A percentile compares a stretch with the other conserved stretches of the same genome.
Conservation (phyloP, 1,284 basidiomycete species). For the Vanrija pseudolonga region DNA sequence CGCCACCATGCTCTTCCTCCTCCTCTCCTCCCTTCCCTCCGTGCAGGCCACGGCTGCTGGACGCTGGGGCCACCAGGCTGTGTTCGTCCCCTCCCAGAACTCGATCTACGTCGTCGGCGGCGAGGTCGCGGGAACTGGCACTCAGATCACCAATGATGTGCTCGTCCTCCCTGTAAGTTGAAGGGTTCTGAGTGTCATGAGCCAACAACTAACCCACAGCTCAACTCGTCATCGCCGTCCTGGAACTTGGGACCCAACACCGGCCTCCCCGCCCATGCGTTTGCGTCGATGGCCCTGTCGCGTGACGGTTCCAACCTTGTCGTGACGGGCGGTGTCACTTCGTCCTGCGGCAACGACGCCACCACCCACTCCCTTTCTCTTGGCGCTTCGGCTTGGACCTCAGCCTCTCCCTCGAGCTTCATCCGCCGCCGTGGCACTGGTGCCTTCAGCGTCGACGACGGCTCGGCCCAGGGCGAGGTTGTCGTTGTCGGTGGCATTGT, state of each 20-base stretch:
- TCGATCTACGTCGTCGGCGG: constrained; percentile 48
- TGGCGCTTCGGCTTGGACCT: constrained; percentile 23
- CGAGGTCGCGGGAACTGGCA: constrained; percentile 28
- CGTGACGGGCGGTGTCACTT: constrained; percentile 44
- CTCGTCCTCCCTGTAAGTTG: constrained; percentile 40
- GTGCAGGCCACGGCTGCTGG: constrained; percentile 30
- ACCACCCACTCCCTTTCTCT: constrained; percentile 40
- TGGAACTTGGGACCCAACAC: constrained; percentile 34
- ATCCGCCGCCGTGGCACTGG: constrained; percentile 38
- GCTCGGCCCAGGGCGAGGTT: constrained; percentile 24
- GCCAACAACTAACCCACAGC: constrained; percentile 13
- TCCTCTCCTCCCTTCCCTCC: constrained; percentile 22
- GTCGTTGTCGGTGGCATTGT: constrained; percentile 45
- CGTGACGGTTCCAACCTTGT: constrained; percentile 29
- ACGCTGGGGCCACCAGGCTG: constrained; percentile 48
- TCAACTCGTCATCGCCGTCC: constrained; percentile 36
- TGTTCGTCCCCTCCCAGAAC: constrained; percentile 38
- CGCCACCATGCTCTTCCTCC: constrained; percentile 12
- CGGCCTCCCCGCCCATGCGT: constrained; percentile 45
- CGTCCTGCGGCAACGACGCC: constrained; percentile 36
- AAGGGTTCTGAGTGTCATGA: no score
- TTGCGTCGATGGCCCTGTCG: constrained; percentile 34
- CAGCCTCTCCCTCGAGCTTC: constrained; percentile 26
- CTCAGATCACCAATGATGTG: constrained; percentile 49
- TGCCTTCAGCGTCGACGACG: constrained; percentile 28